Evolutionary conservation across 2,329 filamentous ascomycete species (phyloP), one percentile per base, ranked within the genome.

Genomic region (Aspergillus sp.): DNA sequence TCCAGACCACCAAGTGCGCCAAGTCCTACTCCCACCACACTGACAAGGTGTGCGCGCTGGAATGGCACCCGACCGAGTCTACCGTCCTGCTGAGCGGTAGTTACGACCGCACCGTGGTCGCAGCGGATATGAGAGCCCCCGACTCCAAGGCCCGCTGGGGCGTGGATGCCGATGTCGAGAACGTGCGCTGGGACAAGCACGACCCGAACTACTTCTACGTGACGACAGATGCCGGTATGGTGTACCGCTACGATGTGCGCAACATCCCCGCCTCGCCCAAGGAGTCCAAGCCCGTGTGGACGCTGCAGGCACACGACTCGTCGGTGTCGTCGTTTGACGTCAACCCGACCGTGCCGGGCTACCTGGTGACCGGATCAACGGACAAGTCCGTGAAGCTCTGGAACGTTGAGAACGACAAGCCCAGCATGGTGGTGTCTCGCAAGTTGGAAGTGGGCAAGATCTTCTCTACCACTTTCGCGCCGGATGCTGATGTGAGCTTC

Each of bases 331-430:
- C 92, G 0, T 97, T 99, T 75, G 93, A 97, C 76, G 86, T 98
- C 79, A 98, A 97, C 82, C 84, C 89, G 3, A 82, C 88, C 53
- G 92, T 99, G 61, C 94, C 95, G 1, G 95, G 95, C 47, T 97
- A 91, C 83, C 86, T 99, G 78, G 95, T 87, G 13, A 98, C 95
- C 0, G 95, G 93, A 3, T 97, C 92, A 2, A 93, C 91, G 13
- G 95, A 99, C 82, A 94, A 92, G 81, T 91, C 90, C 5, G 92
- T 98, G 69, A 99, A 99, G 83, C 83, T 99, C 59, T 99, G 95
- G 95, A 97, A 97, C 78, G 87, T 97, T 59, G 85, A 89, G 68
- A 78, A 89, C 12, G 85, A 86, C 43, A 92, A 92, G 2, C 95
- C 95, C 1, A 91, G 88, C 62, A 91, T 99, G 86, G 92, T 99